These are phyloP conservation scores for Rhodosporidiobolus sp. DNA, from an alignment of 768 basidiomycete genomes.

Conservation along the genomic window DNA sequence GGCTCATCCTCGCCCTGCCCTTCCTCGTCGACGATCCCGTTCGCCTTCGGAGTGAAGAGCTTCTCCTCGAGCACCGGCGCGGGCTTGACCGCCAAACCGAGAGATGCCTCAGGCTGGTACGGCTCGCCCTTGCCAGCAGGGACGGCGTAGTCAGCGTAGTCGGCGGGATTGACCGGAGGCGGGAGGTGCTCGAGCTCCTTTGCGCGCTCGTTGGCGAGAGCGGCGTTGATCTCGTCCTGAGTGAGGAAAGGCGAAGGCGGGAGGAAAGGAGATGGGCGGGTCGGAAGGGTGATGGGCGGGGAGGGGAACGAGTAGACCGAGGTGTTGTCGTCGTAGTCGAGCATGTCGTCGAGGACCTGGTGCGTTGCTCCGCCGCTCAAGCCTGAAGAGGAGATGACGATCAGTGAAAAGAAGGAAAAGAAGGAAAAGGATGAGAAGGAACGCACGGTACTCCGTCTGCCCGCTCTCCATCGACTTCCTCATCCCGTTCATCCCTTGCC, in stretches of 20 bases:
- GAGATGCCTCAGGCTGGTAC: neutral
- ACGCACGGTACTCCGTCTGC: conserved; percentile 20
- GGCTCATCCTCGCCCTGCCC: neutral
- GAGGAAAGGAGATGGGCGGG: conserved; percentile 16
- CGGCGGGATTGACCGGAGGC: neutral
- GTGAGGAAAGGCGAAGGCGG: conserved; percentile 31
- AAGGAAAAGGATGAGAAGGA: neutral
- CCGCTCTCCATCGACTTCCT: neutral
- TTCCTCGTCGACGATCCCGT: no score
- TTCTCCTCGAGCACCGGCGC: conserved; percentile 1
- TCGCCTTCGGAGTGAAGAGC: neutral
- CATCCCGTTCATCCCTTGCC: neutral
- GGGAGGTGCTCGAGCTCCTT: neutral
- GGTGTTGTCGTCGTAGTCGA: conserved; percentile 12
- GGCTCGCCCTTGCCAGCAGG: no score
- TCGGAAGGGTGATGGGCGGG: conserved; percentile 8
- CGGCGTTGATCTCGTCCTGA: conserved; percentile 22
- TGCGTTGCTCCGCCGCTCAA: neutral
- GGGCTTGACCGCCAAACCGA: neutral
- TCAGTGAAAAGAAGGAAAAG: neutral
- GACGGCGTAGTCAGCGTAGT: neutral
- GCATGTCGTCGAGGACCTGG: conserved; percentile 14
- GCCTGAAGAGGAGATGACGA: neutral
- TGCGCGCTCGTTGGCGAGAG: neutral
- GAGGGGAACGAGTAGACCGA: conserved; percentile 31